Evolutionary conservation across 192 early-diverging fungal species (phyloP), one percentile per base, ranked within the genome.

Genomic region (Coemansia sp.): DNA sequence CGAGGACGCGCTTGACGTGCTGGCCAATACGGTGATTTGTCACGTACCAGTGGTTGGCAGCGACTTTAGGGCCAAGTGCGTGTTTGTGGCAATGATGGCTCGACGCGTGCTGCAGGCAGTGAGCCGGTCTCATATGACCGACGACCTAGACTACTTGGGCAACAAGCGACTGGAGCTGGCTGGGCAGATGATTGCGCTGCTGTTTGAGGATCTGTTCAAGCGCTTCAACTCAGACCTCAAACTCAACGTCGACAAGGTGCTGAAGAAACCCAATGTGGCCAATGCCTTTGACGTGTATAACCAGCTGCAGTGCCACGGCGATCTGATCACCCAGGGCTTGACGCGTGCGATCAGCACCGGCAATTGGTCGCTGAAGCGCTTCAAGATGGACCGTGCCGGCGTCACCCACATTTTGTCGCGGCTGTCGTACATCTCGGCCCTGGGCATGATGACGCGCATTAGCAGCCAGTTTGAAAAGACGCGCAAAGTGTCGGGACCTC

Each of bases 21-120:
- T 99, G 22, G 89, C 92, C 29, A 93, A 87, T 7, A 87, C 91
- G 18, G 91, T 97, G 14, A 67, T 95, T 37, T 87, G 93, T 3
- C 95, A 98, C 59, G 89, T 99, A 15, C 91, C 95, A 14, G 93
- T 95, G 12, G 88, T 92, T 7, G 86, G 90, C 52, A 68, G 88
- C 29, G 93, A 98, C 63, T 95, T 95, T 73, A 81, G 90, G 50
- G 87, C 90, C 53, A 99, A 99, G 32, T 96, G 88, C 78, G 98
- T 99, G 73, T 93, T 97, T 67, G 95, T 95, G 9, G 98, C 96
- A 73, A 98, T 99, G 95, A 95, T 99, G 65, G 95, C 97, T 74
- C 86, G 95, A 37, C 76, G 96, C 52, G 69, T 98, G 22, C 73
- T 98, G 61, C 89, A 90, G 36, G 91, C 92, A 12, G 75, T 97